These are phyloP conservation scores for Blastomyces silverae DNA, from an alignment of 2,329 filamentous ascomycete genomes.

Conservation along the genomic window DNA sequence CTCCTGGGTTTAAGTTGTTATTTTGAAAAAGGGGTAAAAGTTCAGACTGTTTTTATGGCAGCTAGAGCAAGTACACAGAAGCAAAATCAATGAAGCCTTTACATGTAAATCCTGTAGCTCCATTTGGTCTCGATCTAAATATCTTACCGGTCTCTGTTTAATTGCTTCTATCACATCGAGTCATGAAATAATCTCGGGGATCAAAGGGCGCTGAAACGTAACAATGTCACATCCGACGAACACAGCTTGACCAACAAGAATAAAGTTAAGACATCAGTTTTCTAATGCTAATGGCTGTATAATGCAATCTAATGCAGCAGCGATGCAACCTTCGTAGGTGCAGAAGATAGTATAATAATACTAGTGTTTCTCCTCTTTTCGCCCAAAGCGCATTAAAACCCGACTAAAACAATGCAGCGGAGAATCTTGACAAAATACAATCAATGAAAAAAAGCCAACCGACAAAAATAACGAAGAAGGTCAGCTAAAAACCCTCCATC, in stretches of 20 bases:
- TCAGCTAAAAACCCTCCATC: conserved; percentile 25
- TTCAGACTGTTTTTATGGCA: not conserved
- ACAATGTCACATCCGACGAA: not conserved
- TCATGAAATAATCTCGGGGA: not conserved
- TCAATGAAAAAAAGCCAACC: not conserved
- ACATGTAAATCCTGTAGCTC: not conserved
- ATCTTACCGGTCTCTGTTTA: not conserved
- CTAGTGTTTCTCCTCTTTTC: not conserved
- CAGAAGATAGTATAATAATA: conserved; percentile 3
- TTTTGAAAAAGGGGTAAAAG: not conserved
- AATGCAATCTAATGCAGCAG: not conserved
- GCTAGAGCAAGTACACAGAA: not conserved
- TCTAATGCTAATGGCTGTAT: not conserved
- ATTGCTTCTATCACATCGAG: not conserved
- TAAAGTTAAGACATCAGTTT: not conserved
- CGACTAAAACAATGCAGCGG: not conserved
- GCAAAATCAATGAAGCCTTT: not conserved
- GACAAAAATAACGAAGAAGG: not conserved
- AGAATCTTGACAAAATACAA: not conserved
- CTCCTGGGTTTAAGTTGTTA: not conserved
- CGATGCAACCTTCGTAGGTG: not conserved
- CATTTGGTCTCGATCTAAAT: not conserved
- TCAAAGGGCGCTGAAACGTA: not conserved
- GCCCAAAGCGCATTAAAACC: not conserved
- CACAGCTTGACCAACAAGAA: not conserved